Evolutionary conservation across 2,329 filamentous ascomycete genomes (phyloP), one percentile per base, ranked within the genome.

Genomic region (Aureobasidium sp.): DNA sequence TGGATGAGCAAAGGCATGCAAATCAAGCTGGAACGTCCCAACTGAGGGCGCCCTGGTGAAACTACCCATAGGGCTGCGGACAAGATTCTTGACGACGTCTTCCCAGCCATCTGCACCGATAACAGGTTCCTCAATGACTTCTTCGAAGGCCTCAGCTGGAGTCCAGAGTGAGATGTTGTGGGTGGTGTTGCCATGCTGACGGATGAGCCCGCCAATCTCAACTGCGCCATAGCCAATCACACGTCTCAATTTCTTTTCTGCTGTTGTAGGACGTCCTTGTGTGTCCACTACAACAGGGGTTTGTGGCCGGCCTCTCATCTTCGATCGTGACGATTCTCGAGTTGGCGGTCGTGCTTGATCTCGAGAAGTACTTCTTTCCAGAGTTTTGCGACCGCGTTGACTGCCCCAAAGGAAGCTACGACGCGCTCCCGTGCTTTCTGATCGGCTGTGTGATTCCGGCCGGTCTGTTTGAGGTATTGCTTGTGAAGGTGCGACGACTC

Each of bases 161-260:
- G 58, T 55, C 63, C 63, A 64, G 19, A 64, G 57, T 15, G 63
- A 61, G 11, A 63, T 29, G 6, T 43, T 29, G 13, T 43, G 25
- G 2, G 25, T 31, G 1, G 50, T 50, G 23, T 54, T 53, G 11
- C 50, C 45, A 47, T 61, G 53, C 15, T 60, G 60, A 19, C 60
- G 61, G 9, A 58, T 35, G 57, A 94, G 77, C 1, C 83, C 76
- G 65, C 90, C 92, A 47, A 96, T 77, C 65, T 88, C 87, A 45
- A 95, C 70, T 5, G 91, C 81, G 4, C 90, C 92, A 29, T 94
- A 81, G 0, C 90, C 92, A 17, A 94, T 80, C 0, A 84, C 86
- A 46, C 88, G 83, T 65, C 86, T 84, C 1, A 87, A 79, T 1
- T 74, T 77, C 67, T 84, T 80, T 60, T 57, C 63, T 19, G 37